These are phyloP conservation scores for Ophiostoma australiae DNA, from an alignment of 2,329 filamentous ascomycete species.

Conservation along the genomic window DNA sequence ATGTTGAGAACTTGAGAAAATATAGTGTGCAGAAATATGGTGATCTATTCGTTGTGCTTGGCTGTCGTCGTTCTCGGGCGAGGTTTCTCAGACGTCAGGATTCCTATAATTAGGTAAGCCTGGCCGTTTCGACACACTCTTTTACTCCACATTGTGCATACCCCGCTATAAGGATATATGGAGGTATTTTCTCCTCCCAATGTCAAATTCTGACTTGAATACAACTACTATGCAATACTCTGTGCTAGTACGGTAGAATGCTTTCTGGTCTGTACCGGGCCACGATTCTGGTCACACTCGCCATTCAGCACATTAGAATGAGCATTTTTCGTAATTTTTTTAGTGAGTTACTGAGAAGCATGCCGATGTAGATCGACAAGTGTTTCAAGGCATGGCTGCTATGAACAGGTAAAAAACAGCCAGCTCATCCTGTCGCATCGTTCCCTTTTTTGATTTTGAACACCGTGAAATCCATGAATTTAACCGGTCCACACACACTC, in stretches of 20 bases:
- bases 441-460: slow-evolving; percentile 20
- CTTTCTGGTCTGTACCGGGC: no score
- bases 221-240: no score
- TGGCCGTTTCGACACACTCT: neutral
- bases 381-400: slow-evolving; percentile 17
- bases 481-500: slow-evolving; percentile 7
- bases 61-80: neutral
- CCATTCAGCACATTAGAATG: neutral
- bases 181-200: no score
- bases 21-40: no score
- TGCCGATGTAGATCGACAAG: slow-evolving; percentile 12
- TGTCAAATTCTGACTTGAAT: no score
- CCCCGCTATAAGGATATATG: neutral
- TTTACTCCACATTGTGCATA: neutral
- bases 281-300: neutral
- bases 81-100: neutral
- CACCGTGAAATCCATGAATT: slow-evolving; percentile 22
- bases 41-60: neutral
- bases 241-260: no score
- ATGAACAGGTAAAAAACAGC: slow-evolving; percentile 16
- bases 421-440: slow-evolving; percentile 16
- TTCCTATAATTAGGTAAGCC: neutral
- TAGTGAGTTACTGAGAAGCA: slow-evolving; percentile 19
- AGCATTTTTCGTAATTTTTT: slow-evolving; percentile 19
- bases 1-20: neutral